Conservation (phyloP, 2,329 filamentous ascomycete species). For the Sarocladium strictum region DNA sequence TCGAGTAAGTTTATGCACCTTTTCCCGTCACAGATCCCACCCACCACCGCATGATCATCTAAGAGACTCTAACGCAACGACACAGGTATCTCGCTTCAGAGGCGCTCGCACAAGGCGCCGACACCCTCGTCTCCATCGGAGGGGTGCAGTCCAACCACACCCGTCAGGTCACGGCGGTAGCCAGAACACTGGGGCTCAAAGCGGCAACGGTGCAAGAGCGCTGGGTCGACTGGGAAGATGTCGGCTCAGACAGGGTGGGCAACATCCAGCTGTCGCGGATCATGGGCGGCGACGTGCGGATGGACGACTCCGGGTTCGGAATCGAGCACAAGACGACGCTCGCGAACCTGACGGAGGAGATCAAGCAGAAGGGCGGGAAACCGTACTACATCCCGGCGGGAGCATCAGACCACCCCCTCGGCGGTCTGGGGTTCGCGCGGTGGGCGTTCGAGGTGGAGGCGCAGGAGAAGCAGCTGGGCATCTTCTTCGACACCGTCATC, state of each 20-base stretch:
- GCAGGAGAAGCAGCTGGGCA: conserved; percentile 54
- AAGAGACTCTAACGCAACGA: neutral
- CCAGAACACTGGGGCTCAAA: conserved; percentile 50
- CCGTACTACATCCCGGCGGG: conserved; percentile 70
- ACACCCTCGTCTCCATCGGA: conserved; percentile 61
- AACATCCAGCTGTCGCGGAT: conserved; percentile 66
- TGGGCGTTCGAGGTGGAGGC: conserved; percentile 64
- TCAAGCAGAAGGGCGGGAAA: conserved; percentile 46
- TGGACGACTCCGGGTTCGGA: conserved; percentile 56
- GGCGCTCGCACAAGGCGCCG: conserved; percentile 48
- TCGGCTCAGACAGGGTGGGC: conserved; percentile 57
- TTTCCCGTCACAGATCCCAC: no score
- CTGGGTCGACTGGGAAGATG: conserved; percentile 59
- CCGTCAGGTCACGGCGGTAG: conserved; percentile 58
- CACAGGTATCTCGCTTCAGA: conserved; percentile 57
- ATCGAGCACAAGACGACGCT: conserved; percentile 64
- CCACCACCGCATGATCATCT: no score
- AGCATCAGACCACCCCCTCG: conserved; percentile 63
- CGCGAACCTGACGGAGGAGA: conserved; percentile 45
- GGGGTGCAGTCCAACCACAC: conserved; percentile 68
- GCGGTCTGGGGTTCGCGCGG: conserved; percentile 63
- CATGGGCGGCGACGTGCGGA: conserved; percentile 58
- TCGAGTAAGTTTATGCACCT: no score
- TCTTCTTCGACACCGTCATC: conserved; percentile 63
- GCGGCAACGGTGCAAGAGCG: conserved; percentile 53